Evolutionary conservation across 768 basidiomycete genomes (phyloP), one percentile per base, ranked within the genome.

Genomic region (Omphalotus guepiniiformis): DNA sequence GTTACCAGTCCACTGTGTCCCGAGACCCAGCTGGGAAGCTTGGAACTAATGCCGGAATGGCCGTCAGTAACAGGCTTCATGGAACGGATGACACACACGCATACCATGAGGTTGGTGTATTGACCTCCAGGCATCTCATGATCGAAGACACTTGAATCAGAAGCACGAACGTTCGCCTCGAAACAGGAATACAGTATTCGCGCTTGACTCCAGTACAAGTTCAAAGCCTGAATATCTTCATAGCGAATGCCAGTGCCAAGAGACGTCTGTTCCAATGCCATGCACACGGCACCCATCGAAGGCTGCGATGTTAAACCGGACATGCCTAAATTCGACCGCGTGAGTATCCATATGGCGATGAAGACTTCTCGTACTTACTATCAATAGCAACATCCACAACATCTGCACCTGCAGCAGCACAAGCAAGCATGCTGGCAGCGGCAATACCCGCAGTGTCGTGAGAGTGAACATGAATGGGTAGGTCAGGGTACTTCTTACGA

Each of bases 61-160:
- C 44, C 41, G 51, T 30, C 39, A 42, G 47, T 48, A 53, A 59
- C 54, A 50, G 37, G 34, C 13, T 25, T 37, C 22, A 55, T 30
- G 26, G n/a, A 38, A 28, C n/a, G 47, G 52, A 30, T 50, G 51
- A 40, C 29, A 39, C 51, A 28, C 23, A 36, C n/a, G 56, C 78
- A 41, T 62, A 92, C 90, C 90, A 93, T 93, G 56, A 93, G 71
- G 66, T 93, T 93, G 26, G 91, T 93, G 65, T 92, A 93, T 64
- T 93, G 92, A 37, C 94, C 95, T 63, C 94, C 96, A 45, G 95
- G 95, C 96, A 99, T 98, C 70, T 96, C 94, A 68, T 97, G 95
- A 62, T 93, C 93, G 65, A 97, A 99, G 44, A 98, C 94, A 68
- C 91, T 93, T 39, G 94, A 96, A 64, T 98, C 96, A 43, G 93